These are phyloP conservation scores for Ascobolus immersus DNA, from an alignment of 495 filamentous ascomycete species.

Conservation along the genomic window DNA sequence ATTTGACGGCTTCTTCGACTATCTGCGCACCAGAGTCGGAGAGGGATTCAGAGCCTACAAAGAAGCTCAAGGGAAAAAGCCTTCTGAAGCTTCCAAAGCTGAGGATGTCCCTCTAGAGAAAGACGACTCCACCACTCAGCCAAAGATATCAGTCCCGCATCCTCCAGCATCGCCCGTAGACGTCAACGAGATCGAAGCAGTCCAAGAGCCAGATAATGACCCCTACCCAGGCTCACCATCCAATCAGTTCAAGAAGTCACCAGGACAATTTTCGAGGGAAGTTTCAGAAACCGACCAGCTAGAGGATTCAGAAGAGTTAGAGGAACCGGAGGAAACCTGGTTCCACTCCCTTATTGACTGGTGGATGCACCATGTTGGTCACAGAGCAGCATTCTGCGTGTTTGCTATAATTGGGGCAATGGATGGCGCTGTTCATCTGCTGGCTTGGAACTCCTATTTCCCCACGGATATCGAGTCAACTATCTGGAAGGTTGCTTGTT, in stretches of 20 bases:
- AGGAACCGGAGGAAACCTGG: background rate
- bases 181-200: no score
- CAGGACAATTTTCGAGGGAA: background rate
- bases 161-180: no score
- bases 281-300: background rate
- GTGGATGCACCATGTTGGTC: background rate
- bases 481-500: conserved; percentile 4
- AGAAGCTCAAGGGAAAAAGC: no score
- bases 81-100: no score
- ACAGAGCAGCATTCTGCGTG: background rate
- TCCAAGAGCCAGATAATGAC: no score
- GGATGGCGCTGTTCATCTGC: background rate
- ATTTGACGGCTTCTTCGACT: no score
- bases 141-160: no score
- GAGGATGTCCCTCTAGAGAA: no score
- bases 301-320: background rate
- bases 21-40: no score
- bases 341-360: background rate
- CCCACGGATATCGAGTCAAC: conserved; percentile 1
- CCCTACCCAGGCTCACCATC: no score
- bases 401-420: background rate
- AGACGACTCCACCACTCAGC: no score
- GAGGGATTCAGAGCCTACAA: no score
- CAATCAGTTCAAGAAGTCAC: background rate
- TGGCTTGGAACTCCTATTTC: conserved; percentile 8